Evolutionary conservation across 2,329 filamentous ascomycete genomes (phyloP).

Genomic region (Hypoxylon sp.): DNA sequence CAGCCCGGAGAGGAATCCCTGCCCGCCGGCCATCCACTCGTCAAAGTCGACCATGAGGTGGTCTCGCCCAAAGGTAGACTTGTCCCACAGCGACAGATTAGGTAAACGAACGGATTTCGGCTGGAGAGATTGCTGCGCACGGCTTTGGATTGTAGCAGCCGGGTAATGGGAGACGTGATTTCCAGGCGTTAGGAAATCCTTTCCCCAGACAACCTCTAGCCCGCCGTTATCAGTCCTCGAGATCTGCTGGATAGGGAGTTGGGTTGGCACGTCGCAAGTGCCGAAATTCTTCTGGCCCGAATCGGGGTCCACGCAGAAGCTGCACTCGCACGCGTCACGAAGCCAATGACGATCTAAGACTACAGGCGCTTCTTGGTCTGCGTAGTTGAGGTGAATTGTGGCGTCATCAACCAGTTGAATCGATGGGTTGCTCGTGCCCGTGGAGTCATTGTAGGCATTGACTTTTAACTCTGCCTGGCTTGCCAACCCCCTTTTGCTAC

Average conservation of each 20-base stretch:
- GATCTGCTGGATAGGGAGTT: constrained; percentile 6
- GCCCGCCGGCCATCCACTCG: constrained; percentile 71
- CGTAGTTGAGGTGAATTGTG: background rate
- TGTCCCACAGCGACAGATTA: constrained; percentile 11
- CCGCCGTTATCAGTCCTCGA: constrained; percentile 48
- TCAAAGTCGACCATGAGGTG: constrained; percentile 69
- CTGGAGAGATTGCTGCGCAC: background rate
- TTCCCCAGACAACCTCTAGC: constrained; percentile 67
- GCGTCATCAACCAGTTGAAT: background rate
- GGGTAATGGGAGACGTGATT: constrained; percentile 49
- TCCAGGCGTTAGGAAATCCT: constrained; percentile 50
- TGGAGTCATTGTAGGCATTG: background rate
- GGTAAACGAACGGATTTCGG: background rate
- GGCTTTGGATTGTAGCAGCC: background rate
- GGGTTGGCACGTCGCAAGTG: constrained; percentile 22
- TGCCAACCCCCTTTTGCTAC: constrained; percentile 6
- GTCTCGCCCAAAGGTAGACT: constrained; percentile 51
- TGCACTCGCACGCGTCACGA: constrained; percentile 24
- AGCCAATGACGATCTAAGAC: constrained; percentile 27
- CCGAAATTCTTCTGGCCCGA: constrained; percentile 31
- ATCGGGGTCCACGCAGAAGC: constrained; percentile 24
- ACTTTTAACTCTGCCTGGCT: background rate
- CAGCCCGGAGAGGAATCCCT: constrained; percentile 67
- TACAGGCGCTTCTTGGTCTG: background rate
- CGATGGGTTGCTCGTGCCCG: background rate